Evolutionary conservation across 2,329 filamentous ascomycete species (phyloP), one percentile per base, ranked within the genome.

Genomic region (Alternaria gaisen): DNA sequence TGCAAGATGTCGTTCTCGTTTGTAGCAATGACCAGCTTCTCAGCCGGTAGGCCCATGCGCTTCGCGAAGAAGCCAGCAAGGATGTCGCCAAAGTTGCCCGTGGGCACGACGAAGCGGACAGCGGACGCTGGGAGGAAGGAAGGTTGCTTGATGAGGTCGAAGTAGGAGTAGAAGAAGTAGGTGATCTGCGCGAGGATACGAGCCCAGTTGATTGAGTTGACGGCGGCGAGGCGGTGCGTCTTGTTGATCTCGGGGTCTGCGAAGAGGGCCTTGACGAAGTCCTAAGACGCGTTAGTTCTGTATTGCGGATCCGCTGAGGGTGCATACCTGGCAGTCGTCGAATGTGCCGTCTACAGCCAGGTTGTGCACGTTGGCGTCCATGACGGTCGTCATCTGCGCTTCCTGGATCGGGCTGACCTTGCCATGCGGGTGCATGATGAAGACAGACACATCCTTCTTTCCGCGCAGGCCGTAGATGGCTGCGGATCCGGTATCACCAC

Each of bases 1-100:
- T 98, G 88, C 11, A 99, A 87, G 63, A 98, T 98, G 74, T 98
- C 95, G 81, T 99, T 99, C 81, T 96, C 94, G 79, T 98, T 98
- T 53, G 94, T 98, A 0, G 94, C 93, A 58, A 97, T 90, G 71
- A 97, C 88, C 32, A 99, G 88, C 82, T 94, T 97, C 65, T 95
- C 91, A 3, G 90, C 84, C 4, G 94, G 94, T 3, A 98, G 86
- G 57, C 93, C 94, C 93, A 97, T 97, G 70, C 89, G 86, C 70
- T 90, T 90, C 20, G 94, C 94, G 74, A 98, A 97, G 82, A 94
- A 98, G 52, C 94, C 94, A 1, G 92, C 92, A 4, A 98, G 85
- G 68, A 99, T 93, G 77, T 98, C 93, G 64, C 95, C 93, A 80
- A 99, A 99, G 84, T 99, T 98, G 57, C 95, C 95, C 0, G 94